Evolutionary conservation across 306 rosid genomes (phyloP), one percentile per base, ranked within the genome.

Genomic region (Glycine tomentella): DNA sequence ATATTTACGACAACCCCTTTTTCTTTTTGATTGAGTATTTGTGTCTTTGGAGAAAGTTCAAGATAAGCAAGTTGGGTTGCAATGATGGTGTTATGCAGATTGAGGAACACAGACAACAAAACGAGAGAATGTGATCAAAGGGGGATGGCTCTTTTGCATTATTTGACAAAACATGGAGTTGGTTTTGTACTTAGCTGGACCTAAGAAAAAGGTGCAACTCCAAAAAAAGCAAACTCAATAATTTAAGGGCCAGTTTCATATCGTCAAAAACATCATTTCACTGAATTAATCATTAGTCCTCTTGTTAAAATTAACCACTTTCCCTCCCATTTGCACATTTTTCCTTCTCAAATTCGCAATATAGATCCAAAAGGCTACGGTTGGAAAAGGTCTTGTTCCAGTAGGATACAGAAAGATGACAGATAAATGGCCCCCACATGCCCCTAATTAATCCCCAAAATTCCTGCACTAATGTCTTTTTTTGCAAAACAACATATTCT

Each of bases 131-230:
- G 71, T 73, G 70, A 91, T 87, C 88, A 90, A 87, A 75, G 61
- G 74, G 74, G 71, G 14, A 71, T 33, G 33, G 14, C 61, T 65
- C 48, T 84, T 84, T 78, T 79, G 89, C 84, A 91, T 90, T 88
- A 90, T 90, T 25, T 90, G 87, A 75, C 74, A 82, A 82, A 87
- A 85, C 90, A 90, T 84, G 38, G 86, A 85, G 84, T 82, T 82
- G 80, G 80, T 88, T 46, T 73, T 77, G 91, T 88, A 86, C 90
- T 85, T 86, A 13, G 79, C 75, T 70, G 76, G 85, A 71, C 83
- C 72, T 8, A 10, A 64, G 62, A 75, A 78, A 36, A 77, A 84
- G 65, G 67, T 25, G 15, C 72, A 79, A 36, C 81, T 52, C 84
- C 72, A 38, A 46, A 80, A 78, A 74, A 87, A 72, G 86, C 80